A percentile compares a stretch with the other conserved stretches of the same genome.
These are phyloP conservation scores for Stenogyne calaminthoides DNA, from an alignment of 305 asterid genomes.

Conservation along the genomic window DNA sequence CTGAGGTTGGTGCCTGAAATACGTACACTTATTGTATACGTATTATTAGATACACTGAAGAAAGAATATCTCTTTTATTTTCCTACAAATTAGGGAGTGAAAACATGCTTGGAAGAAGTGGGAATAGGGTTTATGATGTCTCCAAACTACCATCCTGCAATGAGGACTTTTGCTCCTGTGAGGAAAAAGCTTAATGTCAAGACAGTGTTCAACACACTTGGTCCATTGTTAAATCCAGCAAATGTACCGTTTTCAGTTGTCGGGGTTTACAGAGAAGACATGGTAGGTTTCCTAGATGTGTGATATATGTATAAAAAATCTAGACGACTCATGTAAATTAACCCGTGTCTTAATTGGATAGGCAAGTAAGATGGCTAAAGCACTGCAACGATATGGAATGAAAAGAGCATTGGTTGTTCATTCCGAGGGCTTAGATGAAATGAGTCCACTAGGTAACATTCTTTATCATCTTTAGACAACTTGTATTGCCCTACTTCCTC, in stretches of 20 bases:
- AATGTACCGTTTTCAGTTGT: conserved; percentile 55
- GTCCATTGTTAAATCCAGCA: conserved; percentile 63
- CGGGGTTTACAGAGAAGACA: conserved; percentile 56
- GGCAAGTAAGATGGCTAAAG: conserved; percentile 63
- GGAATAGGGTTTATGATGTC: conserved; percentile 74
- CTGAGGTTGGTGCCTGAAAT: conserved; percentile 51
- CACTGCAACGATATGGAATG: conserved; percentile 65
- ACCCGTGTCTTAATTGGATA: conserved; percentile 13
- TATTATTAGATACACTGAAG: neutral
- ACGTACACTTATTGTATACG: neutral
- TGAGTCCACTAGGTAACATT: conserved; percentile 66
- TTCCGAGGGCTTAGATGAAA: conserved; percentile 62
- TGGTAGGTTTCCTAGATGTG: conserved; percentile 32
- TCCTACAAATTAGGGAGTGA: conserved; percentile 45
- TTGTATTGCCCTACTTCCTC: neutral
- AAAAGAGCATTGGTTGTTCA: conserved; percentile 62
- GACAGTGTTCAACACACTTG: conserved; percentile 58
- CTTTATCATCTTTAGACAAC: neutral
- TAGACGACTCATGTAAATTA: neutral
- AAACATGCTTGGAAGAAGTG: conserved; percentile 50
- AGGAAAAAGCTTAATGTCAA: conserved; percentile 59
- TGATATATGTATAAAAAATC: neutral
- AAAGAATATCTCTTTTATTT: neutral
- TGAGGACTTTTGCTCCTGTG: conserved; percentile 60
- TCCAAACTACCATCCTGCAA: conserved; percentile 62